A percentile compares a stretch with the other conserved stretches of the same genome.
These are phyloP conservation scores for Hanseniaspora jakobsenii DNA, from an alignment of 805 yeast species.

Conservation along the genomic window DNA sequence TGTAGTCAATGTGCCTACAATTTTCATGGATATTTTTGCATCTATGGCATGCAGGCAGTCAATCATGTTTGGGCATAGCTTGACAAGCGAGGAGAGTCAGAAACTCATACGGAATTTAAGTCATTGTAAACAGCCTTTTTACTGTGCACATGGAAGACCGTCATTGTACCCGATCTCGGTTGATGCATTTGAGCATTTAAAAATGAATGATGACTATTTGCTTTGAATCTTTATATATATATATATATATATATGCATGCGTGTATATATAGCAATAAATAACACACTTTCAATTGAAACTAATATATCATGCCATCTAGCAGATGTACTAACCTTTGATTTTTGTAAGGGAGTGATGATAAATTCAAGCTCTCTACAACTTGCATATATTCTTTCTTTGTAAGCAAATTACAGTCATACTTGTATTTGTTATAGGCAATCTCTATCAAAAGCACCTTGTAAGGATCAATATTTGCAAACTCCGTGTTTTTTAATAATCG, in stretches of 20 bases:
- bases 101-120: slow-evolving; percentile 34
- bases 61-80: slow-evolving; percentile 54
- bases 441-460: no score
- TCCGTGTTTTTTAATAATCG: neutral
- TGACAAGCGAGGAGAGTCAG: slow-evolving; percentile 36
- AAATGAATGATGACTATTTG: neutral
- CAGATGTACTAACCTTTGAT: no score
- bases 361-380: no score
- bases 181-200: slow-evolving; percentile 29
- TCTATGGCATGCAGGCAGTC: slow-evolving; percentile 59
- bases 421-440: no score
- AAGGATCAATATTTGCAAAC: neutral
- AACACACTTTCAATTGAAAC: no score
- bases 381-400: no score
- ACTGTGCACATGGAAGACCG: slow-evolving; percentile 83
- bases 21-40: slow-evolving; percentile 40
- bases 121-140: slow-evolving; percentile 50
- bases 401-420: no score
- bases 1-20: slow-evolving; percentile 37
- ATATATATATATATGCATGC: slow-evolving; percentile 2
- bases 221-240: neutral
- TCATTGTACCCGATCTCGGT: slow-evolving; percentile 53
- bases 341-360: no score
- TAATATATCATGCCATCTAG: no score
- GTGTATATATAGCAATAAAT: no score